These are phyloP conservation scores for Secale cereale DNA, from an alignment of 176 grass and related monocot genomes.

Conservation along the genomic window DNA sequence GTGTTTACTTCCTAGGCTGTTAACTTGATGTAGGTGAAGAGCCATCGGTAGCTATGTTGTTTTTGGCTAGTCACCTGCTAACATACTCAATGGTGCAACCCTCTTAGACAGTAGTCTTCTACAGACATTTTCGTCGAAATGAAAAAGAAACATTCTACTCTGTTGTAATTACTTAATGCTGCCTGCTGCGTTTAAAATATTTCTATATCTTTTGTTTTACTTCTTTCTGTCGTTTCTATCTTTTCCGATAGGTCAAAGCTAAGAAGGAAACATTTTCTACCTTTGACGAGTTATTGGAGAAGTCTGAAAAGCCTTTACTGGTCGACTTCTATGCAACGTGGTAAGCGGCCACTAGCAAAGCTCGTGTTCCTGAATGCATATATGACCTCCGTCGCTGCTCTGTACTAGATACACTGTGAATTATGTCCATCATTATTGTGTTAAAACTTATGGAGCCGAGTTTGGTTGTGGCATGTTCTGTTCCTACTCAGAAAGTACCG, in stretches of 20 bases:
- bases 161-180: not conserved
- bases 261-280: slow-evolving; percentile 80
- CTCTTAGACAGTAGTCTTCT: not conserved
- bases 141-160: not conserved
- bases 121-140: not conserved
- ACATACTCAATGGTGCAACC: not conserved
- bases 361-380: not conserved
- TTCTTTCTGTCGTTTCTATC: not conserved
- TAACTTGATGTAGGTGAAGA: not conserved
- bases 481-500: not conserved
- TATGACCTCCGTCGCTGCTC: not conserved
- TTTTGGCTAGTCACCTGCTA: not conserved
- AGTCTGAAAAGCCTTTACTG: slow-evolving; percentile 81
- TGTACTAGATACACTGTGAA: not conserved
- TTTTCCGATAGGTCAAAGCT: slow-evolving; percentile 62
- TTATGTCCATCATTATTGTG: not conserved
- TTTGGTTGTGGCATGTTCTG: not conserved
- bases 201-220: not conserved
- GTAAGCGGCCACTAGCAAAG: slow-evolving; percentile 32
- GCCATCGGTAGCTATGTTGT: not conserved
- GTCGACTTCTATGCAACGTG: slow-evolving; percentile 99
- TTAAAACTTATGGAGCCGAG: not conserved
- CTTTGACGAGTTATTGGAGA: slow-evolving; percentile 87
- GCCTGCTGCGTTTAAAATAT: not conserved
- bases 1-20: not conserved